Evolutionary conservation across 1,284 basidiomycete genomes (phyloP), one percentile per base, ranked within the genome.

Genomic region (Puccinia horiana): DNA sequence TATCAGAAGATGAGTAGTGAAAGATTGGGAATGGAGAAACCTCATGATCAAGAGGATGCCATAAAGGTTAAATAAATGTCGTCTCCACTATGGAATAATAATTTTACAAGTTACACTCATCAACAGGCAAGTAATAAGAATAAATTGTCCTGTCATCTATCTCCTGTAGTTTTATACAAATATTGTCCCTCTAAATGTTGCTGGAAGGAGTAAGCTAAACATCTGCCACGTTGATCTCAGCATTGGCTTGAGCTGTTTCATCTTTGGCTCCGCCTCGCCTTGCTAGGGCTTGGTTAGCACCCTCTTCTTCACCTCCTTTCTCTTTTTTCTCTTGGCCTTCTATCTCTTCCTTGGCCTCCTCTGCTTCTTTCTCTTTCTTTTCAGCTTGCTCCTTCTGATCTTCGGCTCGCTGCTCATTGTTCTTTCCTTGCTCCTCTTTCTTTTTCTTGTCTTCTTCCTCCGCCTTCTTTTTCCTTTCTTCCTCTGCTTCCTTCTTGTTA

Each of bases 401-500:
- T 11, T 72, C 69, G 1, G 14, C 32, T 26, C 16, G 11, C 44
- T 44, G n/a, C n/a, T 61, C 56, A 61, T 76, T 23, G 29, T 76
- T 61, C 26, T 20, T 32, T 44, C 44, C 40, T 29, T 70, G 6
- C 44, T 65, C 18, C 37, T 65, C 32, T 65, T 65, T 35, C 18
- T 9, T 20, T 20, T 52, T 23, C 23, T 52, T 23, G n/a, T 72
- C 3, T 26, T 20, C 44, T 67, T 29, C 6, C 35, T 14, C 23
- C 6, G 29, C 32, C 42, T 76, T 65, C 42, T 76, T 54, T 29
- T 76, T 76, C 35, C 8, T 32, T 74, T 61, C n/a, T 35, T 35
- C 14, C n/a, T 63, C 37, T 18, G 37, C n/a, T 63, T 58, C 37
- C 5, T 76, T 40, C 26, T 76, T 58, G 23, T 61, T 58, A 40